Evolutionary conservation across 108 stramenopile species (phyloP), one percentile per base, ranked within the genome.

Genomic region (Conticribra weissflogii): DNA sequence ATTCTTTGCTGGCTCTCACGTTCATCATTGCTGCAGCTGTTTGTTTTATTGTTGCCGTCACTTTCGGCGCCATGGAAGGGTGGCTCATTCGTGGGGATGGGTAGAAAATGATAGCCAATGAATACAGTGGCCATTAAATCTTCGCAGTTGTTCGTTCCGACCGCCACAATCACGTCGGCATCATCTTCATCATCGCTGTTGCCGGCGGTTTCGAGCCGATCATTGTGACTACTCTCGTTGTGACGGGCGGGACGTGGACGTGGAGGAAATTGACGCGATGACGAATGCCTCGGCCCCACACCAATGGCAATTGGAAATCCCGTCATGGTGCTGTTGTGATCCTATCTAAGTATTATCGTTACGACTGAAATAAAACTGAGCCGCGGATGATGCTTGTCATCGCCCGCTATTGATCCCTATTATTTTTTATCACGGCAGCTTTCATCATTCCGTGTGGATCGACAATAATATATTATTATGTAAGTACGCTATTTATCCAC

Each of bases 91-190:
- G n/a, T 51, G 12, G 50, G 29, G 2, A 23, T 29, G 30, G 61
- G 51, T 59, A 71, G 45, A 46, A 66, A 78, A 47, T 54, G 63
- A 57, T 78, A 78, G 24, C 51, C 48, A 21, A 78, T 55, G 55
- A 78, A 78, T 18, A 78, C 58, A 54, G 65, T 66, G 8, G 70
- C 69, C 8, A 59, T 36, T 33, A 78, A 32, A 19, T 64, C 64
- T 62, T 78, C 70, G 34, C 71, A 69, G n/a, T 47, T 51, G 59
- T 78, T 78, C 21, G 59, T 71, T 27, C 77, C 77, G 59, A 66
- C 66, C 0, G 70, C 59, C 69, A 78, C 61, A 24, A 71, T 58
- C 16, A 56, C 70, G 59, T 74, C 36, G 36, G 22, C 23, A 30
- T 17, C 28, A 22, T 30, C 29, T 32, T 60, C 36, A 51, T 51